These are phyloP conservation scores for Calocera viscosa DNA, from an alignment of 768 basidiomycete species.

Conservation along the genomic window DNA sequence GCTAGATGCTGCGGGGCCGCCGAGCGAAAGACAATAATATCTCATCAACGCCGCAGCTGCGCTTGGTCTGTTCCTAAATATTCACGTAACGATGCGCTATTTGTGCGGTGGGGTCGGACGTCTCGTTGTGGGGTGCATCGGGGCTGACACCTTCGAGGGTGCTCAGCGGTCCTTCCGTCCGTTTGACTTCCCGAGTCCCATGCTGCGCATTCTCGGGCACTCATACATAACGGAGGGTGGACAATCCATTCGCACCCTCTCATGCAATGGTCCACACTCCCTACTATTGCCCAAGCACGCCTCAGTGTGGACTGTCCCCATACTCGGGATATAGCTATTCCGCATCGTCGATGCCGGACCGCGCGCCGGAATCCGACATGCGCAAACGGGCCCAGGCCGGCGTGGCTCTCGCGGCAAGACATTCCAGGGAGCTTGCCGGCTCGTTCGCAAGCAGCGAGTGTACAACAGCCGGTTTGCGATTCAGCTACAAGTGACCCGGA, in stretches of 20 bases:
- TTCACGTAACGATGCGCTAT: slow-evolving; percentile 4
- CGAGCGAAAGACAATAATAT: not conserved
- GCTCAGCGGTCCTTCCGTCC: not conserved
- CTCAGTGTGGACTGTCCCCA: too few relatives aligned
- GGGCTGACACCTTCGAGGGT: not conserved
- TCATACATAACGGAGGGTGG: not conserved
- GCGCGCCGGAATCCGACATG: not conserved
- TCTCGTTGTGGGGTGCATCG: not conserved
- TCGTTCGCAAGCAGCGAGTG: not conserved
- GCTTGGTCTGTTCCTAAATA: not conserved
- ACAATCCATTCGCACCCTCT: not conserved
- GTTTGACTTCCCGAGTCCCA: not conserved
- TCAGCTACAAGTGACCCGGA: too few relatives aligned
- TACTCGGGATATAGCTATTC: not conserved
- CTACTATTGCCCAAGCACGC: not conserved
- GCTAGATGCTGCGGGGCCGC: not conserved
- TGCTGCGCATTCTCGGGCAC: not conserved
- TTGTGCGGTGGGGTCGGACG: not conserved
- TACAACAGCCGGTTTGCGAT: too few relatives aligned
- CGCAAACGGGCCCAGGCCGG: slow-evolving; percentile 3
- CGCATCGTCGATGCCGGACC: not conserved
- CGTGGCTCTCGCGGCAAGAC: not conserved
- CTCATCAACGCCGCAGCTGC: not conserved
- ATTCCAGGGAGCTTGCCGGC: not conserved
- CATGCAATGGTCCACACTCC: not conserved